Evolutionary conservation across 2,329 filamentous ascomycete species (phyloP), one percentile per base, ranked within the genome.

Genomic region (Emergomyces pasteurianus): DNA sequence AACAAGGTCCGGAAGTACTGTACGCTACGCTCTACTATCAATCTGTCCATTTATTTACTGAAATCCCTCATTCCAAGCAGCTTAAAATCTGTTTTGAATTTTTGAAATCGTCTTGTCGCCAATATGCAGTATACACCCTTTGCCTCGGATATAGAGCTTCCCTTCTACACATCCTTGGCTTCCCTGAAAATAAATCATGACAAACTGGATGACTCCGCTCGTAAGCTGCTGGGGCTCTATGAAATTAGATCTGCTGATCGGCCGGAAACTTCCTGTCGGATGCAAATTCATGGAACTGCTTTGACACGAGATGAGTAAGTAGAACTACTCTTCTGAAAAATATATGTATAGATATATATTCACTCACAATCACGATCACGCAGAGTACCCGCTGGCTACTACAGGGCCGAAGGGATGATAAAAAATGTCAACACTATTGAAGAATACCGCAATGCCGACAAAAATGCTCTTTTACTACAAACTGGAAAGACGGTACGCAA

Each of bases 351-450:
- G n/a, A n/a, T n/a, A n/a, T n/a, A 50, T 60, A 23, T 40, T 16
- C 18, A 40, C 52, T 55, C 31, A 55, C 31, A 55, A 23, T 26
- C 21, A 40, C 34, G 9, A 55, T 28, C 47, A 7, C 23, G 10
- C 67, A 90, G 88, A 65, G 82, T 85, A 26, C 85, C 87, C n/a
- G 75, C 82, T 55, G 86, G 84, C 65, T 85, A 84, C 69, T 89
- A 87, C 70, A 87, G 92, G 67, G 92, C 89, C 53, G 92, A 97
- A 74, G 94, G 94, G 63, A 90, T 89, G 71, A 95, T 99, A 69
- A 92, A 88, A 73, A 99, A 99, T 76, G 87, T 92, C 70, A 99
- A 99, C 72, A 97, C 94, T 0, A 83, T 96, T 67, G 92, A 97
- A 68, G 90, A 94, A 70, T 97, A 96, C 75, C 89, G 86, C 71